Evolutionary conservation across 306 rosid species (phyloP).

Genomic region (Elaeagnus macrophylla): DNA sequence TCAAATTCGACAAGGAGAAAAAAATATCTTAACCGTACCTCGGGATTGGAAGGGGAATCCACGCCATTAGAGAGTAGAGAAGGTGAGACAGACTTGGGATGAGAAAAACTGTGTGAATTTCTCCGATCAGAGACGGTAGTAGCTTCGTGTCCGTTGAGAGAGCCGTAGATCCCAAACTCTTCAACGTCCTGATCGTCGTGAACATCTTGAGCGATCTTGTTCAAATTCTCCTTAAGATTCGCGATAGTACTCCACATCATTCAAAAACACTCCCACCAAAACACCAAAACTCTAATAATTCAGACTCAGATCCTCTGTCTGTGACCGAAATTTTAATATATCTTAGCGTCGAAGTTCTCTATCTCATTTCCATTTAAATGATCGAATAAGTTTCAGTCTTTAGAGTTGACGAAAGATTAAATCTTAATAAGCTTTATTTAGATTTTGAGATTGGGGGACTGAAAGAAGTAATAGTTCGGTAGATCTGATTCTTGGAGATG

Average conservation of each 20-base stretch:
- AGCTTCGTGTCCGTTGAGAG: slow-evolving; percentile 19
- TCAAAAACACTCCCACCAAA: slow-evolving; percentile 12
- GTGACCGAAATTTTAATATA: not conserved
- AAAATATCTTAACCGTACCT: slow-evolving; percentile 28
- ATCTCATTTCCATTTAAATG: slow-evolving; percentile 1
- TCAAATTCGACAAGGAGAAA: not conserved
- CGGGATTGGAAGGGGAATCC: slow-evolving; percentile 35
- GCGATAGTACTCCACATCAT: slow-evolving; percentile 80
- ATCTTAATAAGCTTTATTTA: not conserved
- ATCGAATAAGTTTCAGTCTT: not conserved
- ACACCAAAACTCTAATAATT: not conserved
- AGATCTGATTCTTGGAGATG: slow-evolving; percentile 21
- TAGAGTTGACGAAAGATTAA: not conserved
- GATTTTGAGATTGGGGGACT: not conserved
- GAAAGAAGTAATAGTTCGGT: slow-evolving; percentile 9
- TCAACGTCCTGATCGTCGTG: slow-evolving; percentile 59
- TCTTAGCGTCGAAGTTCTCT: not conserved
- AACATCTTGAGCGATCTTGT: slow-evolving; percentile 80
- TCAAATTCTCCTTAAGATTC: slow-evolving; percentile 74
- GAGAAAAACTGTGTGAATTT: slow-evolving; percentile 50
- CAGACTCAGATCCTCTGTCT: slow-evolving; percentile 1
- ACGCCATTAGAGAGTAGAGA: slow-evolving; percentile 52
- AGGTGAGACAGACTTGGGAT: slow-evolving; percentile 32
- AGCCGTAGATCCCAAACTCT: slow-evolving; percentile 36
- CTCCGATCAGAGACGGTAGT: slow-evolving; percentile 62